These are phyloP conservation scores for Sporothrix sp. DNA, from an alignment of 2,329 filamentous ascomycete species.

Conservation along the genomic window DNA sequence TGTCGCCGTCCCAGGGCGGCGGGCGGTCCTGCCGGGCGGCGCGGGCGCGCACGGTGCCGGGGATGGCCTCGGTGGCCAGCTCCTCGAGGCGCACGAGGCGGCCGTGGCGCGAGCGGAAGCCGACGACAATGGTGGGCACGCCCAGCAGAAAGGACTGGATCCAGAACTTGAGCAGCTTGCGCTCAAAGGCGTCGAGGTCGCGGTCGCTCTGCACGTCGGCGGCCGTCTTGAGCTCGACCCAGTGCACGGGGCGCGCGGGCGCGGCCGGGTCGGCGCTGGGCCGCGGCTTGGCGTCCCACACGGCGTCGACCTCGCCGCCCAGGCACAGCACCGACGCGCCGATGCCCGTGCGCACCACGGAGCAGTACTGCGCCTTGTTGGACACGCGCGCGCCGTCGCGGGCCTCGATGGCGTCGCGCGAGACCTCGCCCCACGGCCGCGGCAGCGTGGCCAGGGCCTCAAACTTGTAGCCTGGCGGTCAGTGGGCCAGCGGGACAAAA, in stretches of 20 bases:
- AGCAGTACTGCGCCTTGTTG: slow-evolving; percentile 93
- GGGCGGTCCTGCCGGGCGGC: background rate
- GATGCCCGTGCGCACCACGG: slow-evolving; percentile 79
- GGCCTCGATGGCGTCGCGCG: slow-evolving; percentile 67
- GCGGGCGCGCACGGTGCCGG: slow-evolving; percentile 43
- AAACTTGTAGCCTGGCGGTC: slow-evolving; percentile 76
- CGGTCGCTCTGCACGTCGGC: slow-evolving; percentile 57
- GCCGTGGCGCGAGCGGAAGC: slow-evolving; percentile 67
- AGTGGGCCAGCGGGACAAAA: background rate
- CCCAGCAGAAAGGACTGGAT: slow-evolving; percentile 91
- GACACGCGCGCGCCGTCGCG: slow-evolving; percentile 64
- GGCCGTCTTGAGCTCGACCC: slow-evolving; percentile 93
- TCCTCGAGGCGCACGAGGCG: slow-evolving; percentile 65
- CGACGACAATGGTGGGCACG: slow-evolving; percentile 84
- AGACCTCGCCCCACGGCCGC: slow-evolving; percentile 60
- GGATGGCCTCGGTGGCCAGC: slow-evolving; percentile 69
- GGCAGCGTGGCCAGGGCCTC: slow-evolving; percentile 75
- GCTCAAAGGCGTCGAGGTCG: slow-evolving; percentile 68
- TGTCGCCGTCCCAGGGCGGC: slow-evolving; percentile 71
- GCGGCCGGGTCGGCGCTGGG: slow-evolving; percentile 38
- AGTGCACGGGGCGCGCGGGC: slow-evolving; percentile 63
- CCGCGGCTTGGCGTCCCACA: slow-evolving; percentile 73
- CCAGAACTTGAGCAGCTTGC: slow-evolving; percentile 93
- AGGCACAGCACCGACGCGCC: slow-evolving; percentile 66
- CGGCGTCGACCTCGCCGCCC: slow-evolving; percentile 87